A percentile compares a stretch with the other conserved stretches of the same genome.
These are phyloP conservation scores for Coniosporium apollinis DNA, from an alignment of 495 filamentous ascomycete genomes.

Conservation along the genomic window DNA sequence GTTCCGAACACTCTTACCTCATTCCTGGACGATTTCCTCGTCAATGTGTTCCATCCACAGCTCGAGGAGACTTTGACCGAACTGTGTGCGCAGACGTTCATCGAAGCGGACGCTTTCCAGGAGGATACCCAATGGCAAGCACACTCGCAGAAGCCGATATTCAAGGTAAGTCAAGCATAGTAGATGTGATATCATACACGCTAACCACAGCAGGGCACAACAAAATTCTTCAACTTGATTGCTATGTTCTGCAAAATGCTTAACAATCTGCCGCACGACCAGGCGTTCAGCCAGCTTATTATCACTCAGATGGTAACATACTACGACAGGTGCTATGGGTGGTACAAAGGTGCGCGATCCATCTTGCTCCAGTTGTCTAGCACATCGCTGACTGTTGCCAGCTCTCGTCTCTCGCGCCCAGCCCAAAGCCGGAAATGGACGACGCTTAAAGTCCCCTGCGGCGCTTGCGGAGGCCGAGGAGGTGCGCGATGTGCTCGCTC, in stretches of 20 bases:
- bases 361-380: not conserved
- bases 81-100: slow-evolving; percentile 63
- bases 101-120: slow-evolving; percentile 73
- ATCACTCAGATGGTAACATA: slow-evolving; percentile 81
- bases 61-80: slow-evolving; percentile 90
- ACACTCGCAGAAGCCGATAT: slow-evolving; percentile 66
- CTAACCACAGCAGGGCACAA: slow-evolving; percentile 58
- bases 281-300: slow-evolving; percentile 81
- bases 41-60: slow-evolving; percentile 95
- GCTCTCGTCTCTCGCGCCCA: slow-evolving; percentile 41
- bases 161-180: slow-evolving; percentile 37
- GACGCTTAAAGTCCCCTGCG: slow-evolving; percentile 54
- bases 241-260: slow-evolving; percentile 88
- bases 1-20: slow-evolving; percentile 75
- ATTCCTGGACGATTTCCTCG: slow-evolving; percentile 94
- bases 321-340: slow-evolving; percentile 76
- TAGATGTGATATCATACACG: too few species aligned
- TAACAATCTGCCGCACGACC: slow-evolving; percentile 87
- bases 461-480: slow-evolving; percentile 51
- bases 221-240: slow-evolving; percentile 71
- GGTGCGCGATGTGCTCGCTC: slow-evolving; percentile 45
- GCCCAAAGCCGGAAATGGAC: slow-evolving; percentile 23
- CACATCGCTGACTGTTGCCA: too few species aligned
- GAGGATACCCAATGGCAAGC: slow-evolving; percentile 68
- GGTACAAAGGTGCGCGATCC: slow-evolving; percentile 51